A percentile compares a stretch with the other conserved stretches of the same genome.
These are phyloP conservation scores for Penicillium sp. DNA, from an alignment of 2,329 filamentous ascomycete genomes.

Conservation along the genomic window DNA sequence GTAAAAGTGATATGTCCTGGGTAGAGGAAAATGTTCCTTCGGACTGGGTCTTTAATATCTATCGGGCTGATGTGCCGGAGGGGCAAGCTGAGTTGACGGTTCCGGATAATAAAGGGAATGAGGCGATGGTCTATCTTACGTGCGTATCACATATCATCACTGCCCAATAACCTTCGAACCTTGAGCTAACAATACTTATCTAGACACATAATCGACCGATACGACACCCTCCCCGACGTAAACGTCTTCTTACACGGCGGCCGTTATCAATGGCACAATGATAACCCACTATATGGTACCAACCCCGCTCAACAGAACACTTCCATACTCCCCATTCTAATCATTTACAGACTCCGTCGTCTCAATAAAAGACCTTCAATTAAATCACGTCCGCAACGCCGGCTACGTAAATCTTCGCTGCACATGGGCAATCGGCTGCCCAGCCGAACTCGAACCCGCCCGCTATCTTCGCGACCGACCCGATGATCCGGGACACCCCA, in stretches of 20 bases:
- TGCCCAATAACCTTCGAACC: no score
- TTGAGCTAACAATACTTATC: neutral
- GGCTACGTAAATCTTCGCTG: conserved; percentile 41
- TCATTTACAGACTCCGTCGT: conserved; percentile 22
- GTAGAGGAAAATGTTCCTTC: conserved; percentile 14
- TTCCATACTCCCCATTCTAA: neutral
- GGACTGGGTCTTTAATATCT: conserved; percentile 31
- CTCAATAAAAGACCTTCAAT: conserved; percentile 27
- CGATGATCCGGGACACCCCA: conserved; percentile 22
- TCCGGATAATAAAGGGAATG: conserved; percentile 50
- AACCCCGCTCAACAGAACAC: neutral
- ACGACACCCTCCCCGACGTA: conserved; percentile 41
- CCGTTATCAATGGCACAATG: conserved; percentile 45
- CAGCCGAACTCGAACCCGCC: conserved; percentile 35
- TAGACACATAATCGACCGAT: conserved; percentile 30
- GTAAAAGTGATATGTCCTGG: conserved; percentile 23
- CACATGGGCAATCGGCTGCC: conserved; percentile 33
- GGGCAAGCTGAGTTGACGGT: conserved; percentile 39
- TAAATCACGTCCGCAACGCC: conserved; percentile 27
- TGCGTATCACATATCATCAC: conserved; percentile 17
- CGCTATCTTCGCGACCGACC: conserved; percentile 31
- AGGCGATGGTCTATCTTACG: conserved; percentile 53
- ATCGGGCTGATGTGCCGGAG: conserved; percentile 42
- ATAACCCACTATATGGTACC: conserved; percentile 28
- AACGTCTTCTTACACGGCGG: conserved; percentile 44